These are phyloP conservation scores for Lichtheimia corymbifera DNA, from an alignment of 371 early-diverging fungal genomes.

Conservation along the genomic window DNA sequence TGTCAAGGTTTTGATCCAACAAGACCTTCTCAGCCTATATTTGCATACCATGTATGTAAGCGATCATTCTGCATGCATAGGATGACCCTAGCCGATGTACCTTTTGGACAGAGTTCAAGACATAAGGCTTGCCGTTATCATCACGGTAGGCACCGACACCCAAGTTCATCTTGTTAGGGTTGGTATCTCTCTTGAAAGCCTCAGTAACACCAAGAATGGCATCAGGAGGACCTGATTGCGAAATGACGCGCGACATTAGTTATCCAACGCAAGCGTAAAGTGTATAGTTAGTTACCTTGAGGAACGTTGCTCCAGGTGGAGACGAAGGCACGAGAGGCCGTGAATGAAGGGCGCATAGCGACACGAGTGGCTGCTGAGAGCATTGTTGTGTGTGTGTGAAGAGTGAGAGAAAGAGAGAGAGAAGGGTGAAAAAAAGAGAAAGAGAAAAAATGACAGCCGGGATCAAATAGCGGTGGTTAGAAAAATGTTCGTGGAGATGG, in stretches of 20 bases:
- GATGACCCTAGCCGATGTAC: constrained; percentile 27
- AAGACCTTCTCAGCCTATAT: constrained; percentile 81
- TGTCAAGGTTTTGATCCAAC: constrained; percentile 71
- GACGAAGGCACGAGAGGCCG: constrained; percentile 57
- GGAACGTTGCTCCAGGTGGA: constrained; percentile 81
- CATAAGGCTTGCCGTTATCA: constrained; percentile 92
- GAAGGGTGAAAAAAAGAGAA: neutral
- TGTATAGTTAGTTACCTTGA: constrained; percentile 52
- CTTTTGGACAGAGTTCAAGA: constrained; percentile 86
- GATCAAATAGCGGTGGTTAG: no score
- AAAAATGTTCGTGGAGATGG: no score
- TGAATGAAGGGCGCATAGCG: constrained; percentile 39
- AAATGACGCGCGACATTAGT: neutral
- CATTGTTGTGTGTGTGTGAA: constrained; percentile 31
- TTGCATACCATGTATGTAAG: constrained; percentile 3
- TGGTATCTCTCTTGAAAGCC: constrained; percentile 91
- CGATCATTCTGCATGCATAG: neutral
- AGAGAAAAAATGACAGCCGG: neutral
- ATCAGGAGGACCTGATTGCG: constrained; percentile 84
- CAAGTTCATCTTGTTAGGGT: constrained; percentile 94
- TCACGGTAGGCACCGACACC: constrained; percentile 98
- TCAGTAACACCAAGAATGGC: constrained; percentile 96
- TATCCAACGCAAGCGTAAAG: neutral
- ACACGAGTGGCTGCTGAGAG: constrained; percentile 48
- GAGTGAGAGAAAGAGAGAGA: constrained; percentile 16